phyloP scores from a whole-genome alignment of 352 stramenopile species.

The Globisporangium echinulatum region DNA sequence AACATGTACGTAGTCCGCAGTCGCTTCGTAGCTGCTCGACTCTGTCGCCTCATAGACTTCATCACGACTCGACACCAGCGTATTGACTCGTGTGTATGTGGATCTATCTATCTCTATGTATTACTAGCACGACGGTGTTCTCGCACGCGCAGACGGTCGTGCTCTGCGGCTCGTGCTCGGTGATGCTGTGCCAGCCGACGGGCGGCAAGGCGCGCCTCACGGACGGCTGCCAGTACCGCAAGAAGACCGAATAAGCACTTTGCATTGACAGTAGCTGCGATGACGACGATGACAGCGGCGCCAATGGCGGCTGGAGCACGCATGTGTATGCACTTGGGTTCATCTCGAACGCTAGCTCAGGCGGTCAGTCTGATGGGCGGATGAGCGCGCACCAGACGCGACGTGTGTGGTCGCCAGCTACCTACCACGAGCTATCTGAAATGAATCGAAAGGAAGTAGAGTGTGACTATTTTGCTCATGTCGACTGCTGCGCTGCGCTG shows the following conservation, averaged over 20 bases:
- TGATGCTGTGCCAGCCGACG: conserved; percentile 98
- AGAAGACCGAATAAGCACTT: conserved; percentile 97
- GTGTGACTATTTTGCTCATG: too few relatives aligned
- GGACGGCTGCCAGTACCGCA: conserved; percentile 99
- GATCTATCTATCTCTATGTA: not conserved
- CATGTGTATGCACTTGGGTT: too few relatives aligned
- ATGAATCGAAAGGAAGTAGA: too few relatives aligned
- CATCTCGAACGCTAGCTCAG: too few relatives aligned
- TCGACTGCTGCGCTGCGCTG: too few relatives aligned
- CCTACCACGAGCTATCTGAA: too few relatives aligned
- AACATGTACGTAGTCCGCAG: conserved; percentile 85
- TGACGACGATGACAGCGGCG: too few relatives aligned
- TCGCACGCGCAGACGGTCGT: conserved; percentile 98
- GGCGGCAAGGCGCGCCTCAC: conserved; percentile 97
- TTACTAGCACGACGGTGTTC: conserved; percentile 95
- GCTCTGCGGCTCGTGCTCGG: conserved; percentile 95
- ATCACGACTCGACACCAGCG: not conserved
- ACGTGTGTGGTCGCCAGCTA: too few relatives aligned
- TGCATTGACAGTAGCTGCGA: not conserved
- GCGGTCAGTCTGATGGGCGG: too few relatives aligned
- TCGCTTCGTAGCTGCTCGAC: not conserved
- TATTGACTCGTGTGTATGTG: not conserved
- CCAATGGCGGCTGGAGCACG: too few relatives aligned
- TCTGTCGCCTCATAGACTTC: not conserved
- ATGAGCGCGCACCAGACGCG: too few relatives aligned